Evolutionary conservation across 805 yeast species (phyloP), one percentile per base, ranked within the genome.

Genomic region (Saturnispora besseyi): DNA sequence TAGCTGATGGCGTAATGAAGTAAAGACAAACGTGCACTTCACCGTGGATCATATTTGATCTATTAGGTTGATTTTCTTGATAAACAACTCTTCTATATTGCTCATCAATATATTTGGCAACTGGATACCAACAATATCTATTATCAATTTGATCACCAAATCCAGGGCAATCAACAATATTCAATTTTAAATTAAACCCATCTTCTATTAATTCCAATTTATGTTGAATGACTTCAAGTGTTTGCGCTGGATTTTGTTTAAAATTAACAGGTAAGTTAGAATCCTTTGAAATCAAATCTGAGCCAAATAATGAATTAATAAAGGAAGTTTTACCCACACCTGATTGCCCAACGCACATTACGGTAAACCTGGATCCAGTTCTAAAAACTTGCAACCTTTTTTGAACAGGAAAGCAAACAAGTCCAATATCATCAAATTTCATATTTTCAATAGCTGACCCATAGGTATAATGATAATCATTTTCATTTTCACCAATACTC

Each of bases 251-350:
- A 45, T 28, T 26, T 32, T 53, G 54, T 26, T 29, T 18, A 41
- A 61, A 62, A 32, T 49, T 52, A 45, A 49, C 47, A 48, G 51
- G 18, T 10, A 40, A 40, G 64, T 65, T 24, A 70, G 48, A 37
- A 36, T 29, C 11, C 5, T 48, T 42, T 12, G 57, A 71, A 56
- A 63, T 64, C 46, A 65, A 69, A 46, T 61, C 40, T 2, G 82
- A 67, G 42, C 83, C 82, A 63, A 87, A 85, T 54, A 90, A 72
- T 8, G 95, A 82, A 71, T 90, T 87, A 57, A 88, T 70, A 55
- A 89, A 87, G 1, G 91, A 79, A 4, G 87, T 78, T 62, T 87
- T 87, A 43, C 95, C 96, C 47, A 86, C 73, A 3, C 96, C 96
- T 46, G 84, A 73, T 65, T 84, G 89, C 30, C 97, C 96, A 44